These are phyloP conservation scores for Talaromyces sp. DNA, from an alignment of 2,329 filamentous ascomycete genomes.

Conservation along the genomic window DNA sequence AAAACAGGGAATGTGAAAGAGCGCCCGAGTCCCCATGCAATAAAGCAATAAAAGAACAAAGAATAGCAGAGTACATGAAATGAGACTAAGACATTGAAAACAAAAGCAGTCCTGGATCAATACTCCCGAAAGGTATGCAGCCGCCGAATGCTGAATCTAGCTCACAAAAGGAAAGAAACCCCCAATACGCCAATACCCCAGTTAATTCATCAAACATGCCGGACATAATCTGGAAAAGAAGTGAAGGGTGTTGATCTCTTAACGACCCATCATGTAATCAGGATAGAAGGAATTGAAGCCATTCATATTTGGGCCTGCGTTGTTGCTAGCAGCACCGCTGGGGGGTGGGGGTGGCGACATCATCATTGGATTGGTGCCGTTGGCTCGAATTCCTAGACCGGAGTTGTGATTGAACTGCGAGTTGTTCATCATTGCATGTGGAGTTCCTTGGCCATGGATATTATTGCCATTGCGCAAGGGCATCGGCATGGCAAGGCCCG, in stretches of 20 bases:
- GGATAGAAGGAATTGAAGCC: slow-evolving; percentile 45
- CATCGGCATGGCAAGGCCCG: slow-evolving; percentile 61
- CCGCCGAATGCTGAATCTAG: slow-evolving; percentile 46
- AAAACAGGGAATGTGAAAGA: slow-evolving; percentile 30
- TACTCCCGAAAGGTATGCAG: slow-evolving; percentile 41
- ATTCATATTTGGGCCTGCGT: slow-evolving; percentile 34
- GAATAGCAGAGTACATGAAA: slow-evolving; percentile 20
- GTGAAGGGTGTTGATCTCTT: slow-evolving; percentile 21
- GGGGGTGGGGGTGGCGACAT: slow-evolving; percentile 33
- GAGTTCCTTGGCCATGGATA: slow-evolving; percentile 35
- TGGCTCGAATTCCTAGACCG: slow-evolving; percentile 42
- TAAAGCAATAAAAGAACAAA: slow-evolving; percentile 21
- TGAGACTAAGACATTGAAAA: slow-evolving; percentile 21
- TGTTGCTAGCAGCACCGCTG: slow-evolving; percentile 32
- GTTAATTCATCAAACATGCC: slow-evolving; percentile 47
- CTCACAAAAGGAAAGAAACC: slow-evolving; percentile 40
- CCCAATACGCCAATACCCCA: slow-evolving; percentile 45
- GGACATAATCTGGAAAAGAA: slow-evolving; percentile 41
- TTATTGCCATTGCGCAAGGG: slow-evolving; percentile 34
- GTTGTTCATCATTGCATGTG: slow-evolving; percentile 34
- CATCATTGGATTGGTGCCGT: slow-evolving; percentile 34
- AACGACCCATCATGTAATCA: slow-evolving; percentile 54
- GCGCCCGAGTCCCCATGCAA: slow-evolving; percentile 39
- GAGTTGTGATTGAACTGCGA: slow-evolving; percentile 39
- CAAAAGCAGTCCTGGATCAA: slow-evolving; percentile 36